Evolutionary conservation across 192 early-diverging fungal genomes (phyloP).

Genomic region (Coemansia sp.): DNA sequence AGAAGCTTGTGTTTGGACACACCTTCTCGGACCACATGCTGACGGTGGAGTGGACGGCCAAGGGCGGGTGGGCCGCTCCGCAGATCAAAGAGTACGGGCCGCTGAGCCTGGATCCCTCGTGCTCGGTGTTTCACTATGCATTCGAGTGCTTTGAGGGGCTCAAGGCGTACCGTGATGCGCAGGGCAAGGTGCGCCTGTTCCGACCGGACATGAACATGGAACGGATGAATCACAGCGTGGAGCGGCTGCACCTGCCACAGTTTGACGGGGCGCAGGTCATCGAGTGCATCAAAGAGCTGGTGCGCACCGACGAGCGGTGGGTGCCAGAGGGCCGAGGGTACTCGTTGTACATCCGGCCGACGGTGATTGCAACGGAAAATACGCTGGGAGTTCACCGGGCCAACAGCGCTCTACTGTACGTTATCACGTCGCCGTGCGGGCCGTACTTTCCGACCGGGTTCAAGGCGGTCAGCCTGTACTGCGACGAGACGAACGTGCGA

Average conservation of each 20-base stretch:
- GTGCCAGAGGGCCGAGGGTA: slow-evolving; percentile 89
- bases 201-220: slow-evolving; percentile 98
- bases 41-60: slow-evolving; percentile 69
- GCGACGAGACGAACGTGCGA: slow-evolving; percentile 80
- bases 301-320: slow-evolving; percentile 82
- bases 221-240: slow-evolving; percentile 74
- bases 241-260: slow-evolving; percentile 76
- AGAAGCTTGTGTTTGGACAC: slow-evolving; percentile 77
- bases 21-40: slow-evolving; percentile 97
- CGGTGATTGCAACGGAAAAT: slow-evolving; percentile 88
- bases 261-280: slow-evolving; percentile 78
- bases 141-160: slow-evolving; percentile 93
- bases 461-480: slow-evolving; percentile 78
- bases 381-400: slow-evolving; percentile 79
- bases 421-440: slow-evolving; percentile 89
- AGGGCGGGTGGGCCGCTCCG: slow-evolving; percentile 77
- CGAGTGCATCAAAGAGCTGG: slow-evolving; percentile 78
- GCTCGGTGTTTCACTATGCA: slow-evolving; percentile 92
- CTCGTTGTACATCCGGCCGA: slow-evolving; percentile 91
- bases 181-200: slow-evolving; percentile 86
- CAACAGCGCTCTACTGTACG: slow-evolving; percentile 75
- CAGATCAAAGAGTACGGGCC: slow-evolving; percentile 84
- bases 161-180: slow-evolving; percentile 88
- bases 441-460: slow-evolving; percentile 97
- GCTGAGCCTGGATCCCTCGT: slow-evolving; percentile 74